Conservation (phyloP, 768 basidiomycete species). For the Kwoniella sp. region DNA sequence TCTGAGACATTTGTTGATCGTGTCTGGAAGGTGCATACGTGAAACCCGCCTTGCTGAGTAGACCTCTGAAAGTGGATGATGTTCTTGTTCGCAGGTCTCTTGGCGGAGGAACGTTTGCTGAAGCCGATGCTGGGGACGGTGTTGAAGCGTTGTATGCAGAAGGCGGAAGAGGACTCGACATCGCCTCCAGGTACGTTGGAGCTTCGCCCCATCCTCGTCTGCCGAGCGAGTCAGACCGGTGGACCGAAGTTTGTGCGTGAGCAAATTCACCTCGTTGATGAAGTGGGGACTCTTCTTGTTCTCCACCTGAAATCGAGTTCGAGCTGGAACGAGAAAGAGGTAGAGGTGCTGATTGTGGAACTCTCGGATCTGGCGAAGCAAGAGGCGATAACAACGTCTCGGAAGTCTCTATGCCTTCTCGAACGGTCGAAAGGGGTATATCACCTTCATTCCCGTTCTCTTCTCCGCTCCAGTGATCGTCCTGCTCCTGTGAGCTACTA, state of each 20-base stretch:
- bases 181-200: conserved; percentile 49
- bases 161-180: conserved; percentile 31
- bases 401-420: neutral
- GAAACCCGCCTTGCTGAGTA: conserved; percentile 35
- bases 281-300: neutral
- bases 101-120: conserved; percentile 23
- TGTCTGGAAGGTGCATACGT: neutral
- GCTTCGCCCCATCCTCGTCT: conserved; percentile 45
- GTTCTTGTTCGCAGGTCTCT: conserved; percentile 24
- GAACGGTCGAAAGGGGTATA: neutral
- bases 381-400: neutral
- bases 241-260: neutral
- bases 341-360: conserved; percentile 9
- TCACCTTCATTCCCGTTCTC: neutral
- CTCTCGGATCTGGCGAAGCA: neutral
- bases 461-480: neutral
- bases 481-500: neutral
- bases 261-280: neutral
- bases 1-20: conserved; percentile 12
- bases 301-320: neutral
- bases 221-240: conserved; percentile 13
- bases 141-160: neutral
- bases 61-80: conserved; percentile 35
- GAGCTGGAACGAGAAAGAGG: neutral
- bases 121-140: neutral